Evolutionary conservation across 23 red algal genomes (phyloP).

Genomic region (Gracilaria domingensis): DNA sequence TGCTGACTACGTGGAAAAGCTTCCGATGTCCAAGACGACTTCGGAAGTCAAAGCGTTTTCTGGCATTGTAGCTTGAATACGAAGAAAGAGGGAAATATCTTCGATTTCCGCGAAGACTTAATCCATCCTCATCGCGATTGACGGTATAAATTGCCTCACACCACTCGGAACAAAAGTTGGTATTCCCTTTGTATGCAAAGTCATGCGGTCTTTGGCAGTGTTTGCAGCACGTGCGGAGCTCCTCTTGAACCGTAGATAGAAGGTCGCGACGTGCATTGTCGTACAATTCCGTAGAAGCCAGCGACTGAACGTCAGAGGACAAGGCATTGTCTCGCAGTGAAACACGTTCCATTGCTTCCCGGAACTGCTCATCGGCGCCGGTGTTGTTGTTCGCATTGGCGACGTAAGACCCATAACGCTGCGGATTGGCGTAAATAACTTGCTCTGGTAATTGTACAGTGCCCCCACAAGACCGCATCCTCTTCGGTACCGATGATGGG

Average conservation of each 20-base stretch:
- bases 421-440: constrained; percentile 25
- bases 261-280: constrained; percentile 32
- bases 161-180: constrained; percentile 52
- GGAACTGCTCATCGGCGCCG: constrained; percentile 9
- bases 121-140: constrained; percentile 20
- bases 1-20: constrained; percentile 50
- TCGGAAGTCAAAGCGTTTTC: constrained; percentile 46
- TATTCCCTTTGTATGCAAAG: constrained; percentile 14
- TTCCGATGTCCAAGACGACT: constrained; percentile 46
- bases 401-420: background rate
- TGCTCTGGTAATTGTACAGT: constrained; percentile 19
- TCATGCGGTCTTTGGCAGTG: constrained; percentile 47
- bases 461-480: background rate
- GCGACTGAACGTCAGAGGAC: background rate
- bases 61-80: background rate
- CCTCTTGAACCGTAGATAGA: constrained; percentile 24
- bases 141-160: constrained; percentile 45
- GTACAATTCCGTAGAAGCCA: constrained; percentile 27
- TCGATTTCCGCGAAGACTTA: background rate
- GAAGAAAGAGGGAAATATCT: constrained; percentile 12
- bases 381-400: background rate
- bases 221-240: constrained; percentile 47
- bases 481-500: constrained; percentile 4
- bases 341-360: constrained; percentile 25
- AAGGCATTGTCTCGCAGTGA: constrained; percentile 11